A percentile compares a stretch with the other conserved stretches of the same genome.
These are phyloP conservation scores for Parathielavia hyrcaniae DNA, from an alignment of 495 filamentous ascomycete species.

Conservation along the genomic window DNA sequence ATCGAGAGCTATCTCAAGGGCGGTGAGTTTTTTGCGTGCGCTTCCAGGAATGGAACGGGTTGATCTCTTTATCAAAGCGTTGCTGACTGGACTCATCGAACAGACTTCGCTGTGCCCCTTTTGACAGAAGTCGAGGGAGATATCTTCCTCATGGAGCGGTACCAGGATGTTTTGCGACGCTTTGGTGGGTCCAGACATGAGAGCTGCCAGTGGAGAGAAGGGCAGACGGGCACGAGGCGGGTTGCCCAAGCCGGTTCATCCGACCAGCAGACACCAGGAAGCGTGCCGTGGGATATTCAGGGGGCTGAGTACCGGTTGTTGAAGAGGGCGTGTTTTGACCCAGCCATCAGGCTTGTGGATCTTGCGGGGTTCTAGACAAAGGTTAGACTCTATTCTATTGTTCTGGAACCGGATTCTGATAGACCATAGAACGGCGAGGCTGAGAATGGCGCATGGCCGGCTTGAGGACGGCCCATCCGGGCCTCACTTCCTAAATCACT, in stretches of 20 bases:
- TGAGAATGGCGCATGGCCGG: too few species aligned
- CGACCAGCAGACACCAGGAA: slow-evolving; percentile 3
- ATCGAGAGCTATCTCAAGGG: slow-evolving; percentile 24
- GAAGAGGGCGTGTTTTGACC: slow-evolving; percentile 20
- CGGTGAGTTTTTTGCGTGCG: slow-evolving; percentile 10
- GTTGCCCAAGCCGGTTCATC: slow-evolving; percentile 14
- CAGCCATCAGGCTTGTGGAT: slow-evolving; percentile 19
- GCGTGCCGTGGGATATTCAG: slow-evolving; percentile 22
- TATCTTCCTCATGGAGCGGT: slow-evolving; percentile 16
- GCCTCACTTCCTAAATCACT: neutral
- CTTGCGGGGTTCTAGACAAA: neutral
- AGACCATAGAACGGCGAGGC: too few species aligned
- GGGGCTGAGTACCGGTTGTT: slow-evolving; percentile 19
- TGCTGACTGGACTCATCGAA: neutral
- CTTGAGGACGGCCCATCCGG: neutral
- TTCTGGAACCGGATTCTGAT: too few species aligned
- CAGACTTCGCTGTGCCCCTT: slow-evolving; percentile 21
- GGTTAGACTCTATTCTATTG: neutral
- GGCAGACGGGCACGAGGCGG: neutral
- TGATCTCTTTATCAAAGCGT: neutral
- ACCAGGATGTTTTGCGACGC: slow-evolving; percentile 18
- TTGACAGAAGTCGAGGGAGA: slow-evolving; percentile 9
- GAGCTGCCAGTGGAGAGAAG: slow-evolving; percentile 12
- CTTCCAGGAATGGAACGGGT: neutral
- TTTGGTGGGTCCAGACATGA: slow-evolving; percentile 8